Evolutionary conservation across 2,329 filamentous ascomycete species (phyloP).

Genomic region (Aschersonia sp.): DNA sequence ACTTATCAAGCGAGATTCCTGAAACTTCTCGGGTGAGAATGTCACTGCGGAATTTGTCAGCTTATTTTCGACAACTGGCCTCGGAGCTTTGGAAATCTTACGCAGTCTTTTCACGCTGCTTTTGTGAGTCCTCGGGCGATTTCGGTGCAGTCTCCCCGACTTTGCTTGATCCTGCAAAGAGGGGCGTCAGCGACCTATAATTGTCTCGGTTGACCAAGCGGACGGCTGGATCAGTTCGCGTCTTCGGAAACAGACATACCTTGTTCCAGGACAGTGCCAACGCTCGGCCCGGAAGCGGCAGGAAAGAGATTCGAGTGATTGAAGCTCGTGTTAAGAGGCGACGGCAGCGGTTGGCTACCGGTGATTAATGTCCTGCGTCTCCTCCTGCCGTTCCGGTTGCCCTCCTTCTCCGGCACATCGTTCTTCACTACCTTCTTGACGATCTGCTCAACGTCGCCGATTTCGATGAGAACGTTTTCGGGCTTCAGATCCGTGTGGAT

Average conservation of each 20-base stretch:
- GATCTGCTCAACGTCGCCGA: constrained; percentile 96
- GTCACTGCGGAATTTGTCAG: constrained; percentile 40
- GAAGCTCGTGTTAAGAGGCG: constrained; percentile 85
- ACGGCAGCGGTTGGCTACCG: constrained; percentile 88
- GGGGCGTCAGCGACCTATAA: neutral
- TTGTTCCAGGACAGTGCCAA: constrained; percentile 75
- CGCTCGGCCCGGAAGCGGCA: constrained; percentile 52
- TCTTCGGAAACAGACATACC: constrained; percentile 31
- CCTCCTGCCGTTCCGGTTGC: constrained; percentile 80
- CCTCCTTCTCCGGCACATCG: constrained; percentile 61
- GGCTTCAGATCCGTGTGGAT: constrained; percentile 97
- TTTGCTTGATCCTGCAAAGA: constrained; percentile 16
- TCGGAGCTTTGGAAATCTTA: constrained; percentile 35
- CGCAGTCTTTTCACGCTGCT: constrained; percentile 86
- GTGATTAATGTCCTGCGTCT: constrained; percentile 89
- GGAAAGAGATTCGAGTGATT: constrained; percentile 60
- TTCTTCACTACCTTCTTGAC: constrained; percentile 92
- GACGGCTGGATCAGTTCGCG: too few relatives aligned
- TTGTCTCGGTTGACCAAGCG: too few relatives aligned
- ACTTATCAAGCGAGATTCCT: constrained; percentile 82
- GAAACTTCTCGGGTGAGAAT: constrained; percentile 86
- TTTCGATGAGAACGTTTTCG: constrained; percentile 96
- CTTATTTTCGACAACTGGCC: neutral
- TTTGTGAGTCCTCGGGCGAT: constrained; percentile 51
- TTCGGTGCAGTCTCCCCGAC: constrained; percentile 32